Percentiles rank a stretch among this genome's conserved stretches.
Conservation (phyloP, 768 basidiomycete genomes). For the Postia placenta region DNA sequence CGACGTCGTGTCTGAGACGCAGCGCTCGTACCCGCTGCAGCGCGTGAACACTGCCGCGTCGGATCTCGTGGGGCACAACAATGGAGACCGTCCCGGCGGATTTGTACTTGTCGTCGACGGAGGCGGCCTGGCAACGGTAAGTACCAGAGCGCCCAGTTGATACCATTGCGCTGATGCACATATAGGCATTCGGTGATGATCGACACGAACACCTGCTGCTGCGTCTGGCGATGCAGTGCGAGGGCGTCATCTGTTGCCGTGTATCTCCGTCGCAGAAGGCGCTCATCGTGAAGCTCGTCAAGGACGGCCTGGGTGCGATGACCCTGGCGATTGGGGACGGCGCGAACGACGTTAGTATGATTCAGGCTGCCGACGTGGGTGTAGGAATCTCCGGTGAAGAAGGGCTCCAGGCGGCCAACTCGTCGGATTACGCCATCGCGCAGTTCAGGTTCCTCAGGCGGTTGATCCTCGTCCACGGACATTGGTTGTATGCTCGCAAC, state of each 20-base stretch:
- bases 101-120: slow-evolving; percentile 95
- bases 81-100: slow-evolving; percentile 84
- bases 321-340: slow-evolving; percentile 98
- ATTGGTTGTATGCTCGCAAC: slow-evolving; percentile 97
- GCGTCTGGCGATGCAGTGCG: slow-evolving; percentile 78
- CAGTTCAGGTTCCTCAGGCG: slow-evolving; percentile 95
- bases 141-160: too few species aligned
- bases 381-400: slow-evolving; percentile 98
- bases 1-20: slow-evolving; percentile 18
- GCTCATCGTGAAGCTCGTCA: slow-evolving; percentile 89
- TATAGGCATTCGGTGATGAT: slow-evolving; percentile 66
- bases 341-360: slow-evolving; percentile 99
- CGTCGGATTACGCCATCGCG: slow-evolving; percentile 97
- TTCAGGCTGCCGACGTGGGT: slow-evolving; percentile 97
- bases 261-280: slow-evolving; percentile 98
- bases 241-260: slow-evolving; percentile 96
- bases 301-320: slow-evolving; percentile 87
- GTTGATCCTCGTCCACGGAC: slow-evolving; percentile 91
- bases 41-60: slow-evolving; percentile 65
- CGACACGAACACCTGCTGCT: slow-evolving; percentile 71
- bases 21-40: slow-evolving; percentile 35
- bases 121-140: slow-evolving; percentile 53
- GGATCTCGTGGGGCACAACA: slow-evolving; percentile 76
- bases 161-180: too few species aligned
- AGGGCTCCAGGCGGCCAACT: slow-evolving; percentile 96